These are phyloP conservation scores for Trichoderma harzianum DNA, from an alignment of 2,329 filamentous ascomycete genomes.

Conservation along the genomic window DNA sequence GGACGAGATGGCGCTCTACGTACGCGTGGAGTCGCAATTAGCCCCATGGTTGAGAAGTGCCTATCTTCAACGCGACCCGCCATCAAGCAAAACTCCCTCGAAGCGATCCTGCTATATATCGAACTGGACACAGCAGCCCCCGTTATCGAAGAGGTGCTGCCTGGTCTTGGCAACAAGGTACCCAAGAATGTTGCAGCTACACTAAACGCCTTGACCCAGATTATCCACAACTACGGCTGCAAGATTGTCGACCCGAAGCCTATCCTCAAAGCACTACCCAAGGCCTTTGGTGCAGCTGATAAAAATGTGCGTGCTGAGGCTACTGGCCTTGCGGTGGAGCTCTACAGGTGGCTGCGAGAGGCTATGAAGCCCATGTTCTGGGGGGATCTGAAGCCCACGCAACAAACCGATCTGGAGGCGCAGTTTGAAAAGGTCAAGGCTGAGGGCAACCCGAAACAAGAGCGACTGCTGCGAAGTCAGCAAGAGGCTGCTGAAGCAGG, in stretches of 20 bases:
- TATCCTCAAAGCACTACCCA: slow-evolving; percentile 81
- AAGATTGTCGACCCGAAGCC: slow-evolving; percentile 92
- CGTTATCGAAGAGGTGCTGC: slow-evolving; percentile 85
- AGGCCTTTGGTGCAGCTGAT: slow-evolving; percentile 92
- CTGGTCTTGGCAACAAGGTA: slow-evolving; percentile 79
- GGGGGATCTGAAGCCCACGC: slow-evolving; percentile 90
- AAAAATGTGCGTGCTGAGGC: slow-evolving; percentile 97
- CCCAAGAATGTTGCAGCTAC: slow-evolving; percentile 78
- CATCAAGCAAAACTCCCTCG: slow-evolving; percentile 81
- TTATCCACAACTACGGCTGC: slow-evolving; percentile 92
- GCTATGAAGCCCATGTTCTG: slow-evolving; percentile 99
- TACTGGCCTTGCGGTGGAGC: slow-evolving; percentile 84
- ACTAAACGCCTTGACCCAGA: slow-evolving; percentile 71
- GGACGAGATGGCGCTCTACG: slow-evolving; percentile 74
- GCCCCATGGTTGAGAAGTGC: slow-evolving; percentile 85
- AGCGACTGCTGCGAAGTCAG: slow-evolving; percentile 81
- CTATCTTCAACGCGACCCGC: slow-evolving; percentile 82
- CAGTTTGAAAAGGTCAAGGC: slow-evolving; percentile 92
- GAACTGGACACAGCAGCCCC: slow-evolving; percentile 84
- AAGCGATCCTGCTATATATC: slow-evolving; percentile 83
- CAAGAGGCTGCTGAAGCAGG: slow-evolving; percentile 78
- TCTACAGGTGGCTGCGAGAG: slow-evolving; percentile 95
- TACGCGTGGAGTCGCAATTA: slow-evolving; percentile 72
- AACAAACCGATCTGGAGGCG: slow-evolving; percentile 89
- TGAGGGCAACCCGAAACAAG: slow-evolving; percentile 83